Evolutionary conservation across 1,284 basidiomycete genomes (phyloP).

Genomic region (Ganoderma sinense): DNA sequence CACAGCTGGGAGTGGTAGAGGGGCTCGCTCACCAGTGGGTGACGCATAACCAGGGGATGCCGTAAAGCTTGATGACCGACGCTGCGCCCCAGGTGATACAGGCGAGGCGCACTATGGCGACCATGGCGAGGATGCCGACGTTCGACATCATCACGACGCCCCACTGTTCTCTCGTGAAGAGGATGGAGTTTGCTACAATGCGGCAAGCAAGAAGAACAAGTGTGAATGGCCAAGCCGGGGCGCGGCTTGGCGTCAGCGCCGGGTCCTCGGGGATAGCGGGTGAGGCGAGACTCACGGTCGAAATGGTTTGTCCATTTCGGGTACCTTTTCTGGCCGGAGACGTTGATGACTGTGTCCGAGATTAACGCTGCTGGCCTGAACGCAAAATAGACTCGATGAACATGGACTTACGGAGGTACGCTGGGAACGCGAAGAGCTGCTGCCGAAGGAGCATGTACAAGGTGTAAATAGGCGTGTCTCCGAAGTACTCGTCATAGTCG

Average conservation of each 20-base stretch:
- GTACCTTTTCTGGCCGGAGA: constrained; percentile 73
- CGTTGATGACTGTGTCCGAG: constrained; percentile 57
- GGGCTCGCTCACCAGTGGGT: constrained; percentile 55
- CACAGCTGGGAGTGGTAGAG: background rate
- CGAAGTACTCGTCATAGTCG: constrained; percentile 63
- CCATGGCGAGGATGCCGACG: constrained; percentile 58
- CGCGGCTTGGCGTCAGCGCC: background rate
- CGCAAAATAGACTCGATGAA: constrained; percentile 6
- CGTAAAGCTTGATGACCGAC: constrained; percentile 60
- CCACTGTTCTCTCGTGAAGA: constrained; percentile 60
- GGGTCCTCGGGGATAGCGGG: background rate
- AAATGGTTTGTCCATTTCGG: constrained; percentile 71
- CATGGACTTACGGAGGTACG: constrained; percentile 63
- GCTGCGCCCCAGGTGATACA: constrained; percentile 44
- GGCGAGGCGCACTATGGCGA: constrained; percentile 47
- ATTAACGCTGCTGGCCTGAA: background rate
- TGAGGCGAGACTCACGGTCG: constrained; percentile 49
- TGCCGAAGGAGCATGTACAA: constrained; percentile 59
- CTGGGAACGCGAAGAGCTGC: constrained; percentile 80
- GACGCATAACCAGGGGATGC: constrained; percentile 63
- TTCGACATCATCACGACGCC: constrained; percentile 63
- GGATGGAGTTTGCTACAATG: constrained; percentile 55
- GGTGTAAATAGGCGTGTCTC: constrained; percentile 67
- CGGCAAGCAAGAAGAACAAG: background rate
- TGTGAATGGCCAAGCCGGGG: background rate